Base-by-base conservation (phyloP, 805 yeast species). In the Candida maesae region DNA sequence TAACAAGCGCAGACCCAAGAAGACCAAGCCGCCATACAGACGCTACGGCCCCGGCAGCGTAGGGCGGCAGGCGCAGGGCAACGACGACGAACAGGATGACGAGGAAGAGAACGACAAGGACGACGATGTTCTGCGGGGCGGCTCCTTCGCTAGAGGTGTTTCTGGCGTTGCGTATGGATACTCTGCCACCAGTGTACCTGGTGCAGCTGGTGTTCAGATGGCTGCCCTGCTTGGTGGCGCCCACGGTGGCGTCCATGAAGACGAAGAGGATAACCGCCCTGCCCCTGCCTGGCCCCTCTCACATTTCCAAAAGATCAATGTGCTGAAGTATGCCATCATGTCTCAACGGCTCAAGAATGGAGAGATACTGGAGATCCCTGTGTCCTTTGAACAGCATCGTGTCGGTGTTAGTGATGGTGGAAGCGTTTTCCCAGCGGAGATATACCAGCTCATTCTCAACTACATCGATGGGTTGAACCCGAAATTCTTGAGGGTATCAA, bases 1-100 rank as follows among this genome's bases (percentile, higher is more conserved):
- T 25, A 89, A 89, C 64, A 89, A 88, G 63, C 66, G 90, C 56
- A 74, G 97, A 60, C 89, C 96, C 10, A 84, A 83, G 70, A 84
- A 89, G 70, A 69, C 74, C 35, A 79, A 81, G 47, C 88, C 89
- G 41, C 89, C 90, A 6, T 89, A 85, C 64, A 73, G 79, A 61
- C 75, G 81, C 61, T 87, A 86, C 60, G 88, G 76, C 8, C 78
- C 74, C 9, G 70, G 68, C 8, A 56, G 48, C 7, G 52, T 49
- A 23, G 54, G 55, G 10, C 49, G 52, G 32, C 79, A 78, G 51
- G 71, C 76, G 36, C 10, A 36, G 27, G 41, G 38, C 20, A 29
- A 16, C 26, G 20, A 53, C 27, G 64, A 55, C 8, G 61, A 57
- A 5, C 64, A 56, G 3, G 63, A 58, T 13, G 65, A 56, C 7